phyloP scores from a whole-genome alignment of 2,329 filamentous ascomycete species.

The Hansfordia pulvinata region DNA sequence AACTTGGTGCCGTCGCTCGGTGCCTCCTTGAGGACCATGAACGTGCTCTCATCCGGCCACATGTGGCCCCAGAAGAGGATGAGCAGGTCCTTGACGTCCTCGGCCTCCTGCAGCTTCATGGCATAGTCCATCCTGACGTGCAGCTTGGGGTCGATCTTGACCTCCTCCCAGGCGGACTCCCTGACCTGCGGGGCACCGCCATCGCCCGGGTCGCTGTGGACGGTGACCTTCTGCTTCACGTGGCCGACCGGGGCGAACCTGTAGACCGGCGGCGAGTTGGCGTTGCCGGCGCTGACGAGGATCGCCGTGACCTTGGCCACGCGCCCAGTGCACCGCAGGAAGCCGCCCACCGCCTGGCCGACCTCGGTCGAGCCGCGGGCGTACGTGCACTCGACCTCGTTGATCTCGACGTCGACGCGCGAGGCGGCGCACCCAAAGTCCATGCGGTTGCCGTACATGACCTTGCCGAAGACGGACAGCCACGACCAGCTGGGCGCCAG shows the following conservation, averaged over 20 bases:
- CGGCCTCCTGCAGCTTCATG: conserved; percentile 2
- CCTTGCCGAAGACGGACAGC: conserved; percentile 4
- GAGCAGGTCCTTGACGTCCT: neutral
- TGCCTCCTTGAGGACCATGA: conserved; percentile 2
- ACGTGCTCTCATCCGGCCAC: neutral
- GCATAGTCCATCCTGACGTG: conserved; percentile 1
- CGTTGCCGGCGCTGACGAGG: neutral
- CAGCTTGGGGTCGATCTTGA: neutral
- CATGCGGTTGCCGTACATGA: conserved; percentile 3
- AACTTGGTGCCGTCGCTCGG: conserved; percentile 1
- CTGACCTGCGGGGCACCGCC: too few relatives aligned
- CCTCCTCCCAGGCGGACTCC: too few relatives aligned
- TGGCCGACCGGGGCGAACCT: too few relatives aligned
- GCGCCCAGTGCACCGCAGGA: conserved; percentile 2
- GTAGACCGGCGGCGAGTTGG: conserved; percentile 1
- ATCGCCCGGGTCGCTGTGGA: too few relatives aligned
- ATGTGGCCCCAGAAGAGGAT: conserved; percentile 3
- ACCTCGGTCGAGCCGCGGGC: neutral
- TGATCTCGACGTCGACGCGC: conserved; percentile 3
- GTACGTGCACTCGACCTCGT: conserved; percentile 1
- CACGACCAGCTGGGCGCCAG: conserved; percentile 6
- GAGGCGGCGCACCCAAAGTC: conserved; percentile 2
- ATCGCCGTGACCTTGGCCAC: neutral
- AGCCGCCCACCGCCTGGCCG: conserved; percentile 1
- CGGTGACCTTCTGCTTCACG: too few relatives aligned